Base-by-base conservation (phyloP, 2,329 filamentous ascomycete genomes). In the Diaporthe sp. region DNA sequence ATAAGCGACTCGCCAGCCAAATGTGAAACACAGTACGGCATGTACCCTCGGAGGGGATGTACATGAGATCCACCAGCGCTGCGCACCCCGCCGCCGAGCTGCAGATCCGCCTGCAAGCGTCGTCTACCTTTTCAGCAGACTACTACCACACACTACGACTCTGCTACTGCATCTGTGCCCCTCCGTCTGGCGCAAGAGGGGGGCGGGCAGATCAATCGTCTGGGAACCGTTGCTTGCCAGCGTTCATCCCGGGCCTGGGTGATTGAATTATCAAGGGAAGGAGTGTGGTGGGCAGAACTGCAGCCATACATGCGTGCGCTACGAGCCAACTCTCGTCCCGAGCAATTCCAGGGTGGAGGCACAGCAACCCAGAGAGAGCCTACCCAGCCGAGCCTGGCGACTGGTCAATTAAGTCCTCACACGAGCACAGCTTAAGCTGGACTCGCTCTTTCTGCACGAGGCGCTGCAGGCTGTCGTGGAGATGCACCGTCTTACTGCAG, bases 21-120 rank as follows among this genome's bases (percentile, higher is more conserved):
- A 42, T 25, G 27, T 59, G 63, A 61, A 58, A 58, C 63, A 63
- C 27, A 19, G 7, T 10, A 68, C 55, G 27, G 17, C 4, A 71
- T 66, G 72, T 74, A 74, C 39, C 68, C 59, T 44, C 59, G 51
- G 56, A 66, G 70, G 72, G 37, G 68, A 74, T 59, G 68, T 74
- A 74, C 72, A 50, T 66, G 32, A 32, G 9, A n/a, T 30, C 15
- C 32, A 37, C 32, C n/a, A 59, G 55, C 55, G 55, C 55, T n/a
- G 55, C 22, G 55, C 22, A 39, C 55, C 55, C 55, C 32, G 32
- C 69, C 65, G 44, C 51, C 66, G 37, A 59, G 39, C 53, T 50
- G 69, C 42, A 44, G 68, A 58, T 58, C 53, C 32, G 39, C 59
- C 27, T 47, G 55, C 58, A 58, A 30, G 58, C 58, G n/a, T 59